Base-by-base conservation (phyloP, 2,329 filamentous ascomycete genomes). In the Scedosporium boydii region DNA sequence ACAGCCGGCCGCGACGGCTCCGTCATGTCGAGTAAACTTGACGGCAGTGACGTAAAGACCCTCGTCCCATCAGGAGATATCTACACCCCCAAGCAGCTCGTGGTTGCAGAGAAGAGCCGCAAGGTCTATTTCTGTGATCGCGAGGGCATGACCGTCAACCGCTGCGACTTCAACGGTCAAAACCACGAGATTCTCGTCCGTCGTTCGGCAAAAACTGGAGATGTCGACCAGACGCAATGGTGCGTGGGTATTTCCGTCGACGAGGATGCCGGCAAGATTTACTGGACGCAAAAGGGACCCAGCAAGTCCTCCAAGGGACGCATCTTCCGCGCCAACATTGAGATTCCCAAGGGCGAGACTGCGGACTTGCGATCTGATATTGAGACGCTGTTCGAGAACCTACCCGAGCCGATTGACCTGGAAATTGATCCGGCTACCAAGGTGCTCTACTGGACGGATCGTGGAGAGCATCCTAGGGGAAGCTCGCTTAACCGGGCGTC, bases 251-350 rank as follows among this genome's bases (percentile, higher is more conserved):
- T 87, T 46, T 70, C 78, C 0, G 73, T 87, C 0, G 76, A 77
- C 3, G 70, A 71, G 0, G 63, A 69, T 0, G 70, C 71, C 1
- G 75, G 76, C 14, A 75, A 77, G 51, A 73, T 87, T 56, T 86
- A 81, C 74, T 87, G 84, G 84, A 82, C 80, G 0, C 83, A 86
- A 60, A 86, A 87, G 66, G 84, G 84, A 0, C 71, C 75, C 0
- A 76, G 77, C 3, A 86, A 86, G 68, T 76, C 74, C 0, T 71
- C 70, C 1, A 68, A 76, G 48, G 84, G 84, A 0, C 75, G 78
- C 3, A 84, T 87, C 53, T 82, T 82, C 68, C 71, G 74, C 4
- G 82, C 83, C 0, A 68, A 71, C 16, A 71, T 84, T 0, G 68
- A 75, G 0, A 74, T 74, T 3, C 75, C 76, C 0, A 41, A 64